phyloP scores from a whole-genome alignment of 305 asterid genomes.

The Plantago coronopus region DNA sequence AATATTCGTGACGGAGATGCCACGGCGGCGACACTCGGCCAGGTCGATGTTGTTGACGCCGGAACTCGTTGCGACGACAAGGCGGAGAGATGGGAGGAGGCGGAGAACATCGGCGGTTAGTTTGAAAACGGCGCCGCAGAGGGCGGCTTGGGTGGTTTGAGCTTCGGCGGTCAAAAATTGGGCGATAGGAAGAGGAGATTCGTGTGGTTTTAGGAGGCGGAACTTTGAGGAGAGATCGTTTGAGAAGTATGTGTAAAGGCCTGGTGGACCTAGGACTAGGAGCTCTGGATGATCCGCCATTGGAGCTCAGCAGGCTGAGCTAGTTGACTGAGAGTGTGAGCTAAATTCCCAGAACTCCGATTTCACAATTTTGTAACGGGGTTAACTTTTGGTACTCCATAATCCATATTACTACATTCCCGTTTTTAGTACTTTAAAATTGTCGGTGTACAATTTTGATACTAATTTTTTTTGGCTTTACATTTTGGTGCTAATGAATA shows the following conservation, averaged over 20 bases:
- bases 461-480: too few relatives aligned
- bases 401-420: too few relatives aligned
- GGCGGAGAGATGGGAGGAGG: conserved; percentile 47
- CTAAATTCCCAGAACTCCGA: too few relatives aligned
- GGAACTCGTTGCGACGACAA: conserved; percentile 52
- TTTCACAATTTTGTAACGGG: too few relatives aligned
- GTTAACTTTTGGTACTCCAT: too few relatives aligned
- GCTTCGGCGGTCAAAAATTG: conserved; percentile 45
- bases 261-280: conserved; percentile 49
- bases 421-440: too few relatives aligned
- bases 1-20: conserved; percentile 47
- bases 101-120: conserved; percentile 39
- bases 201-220: conserved; percentile 47
- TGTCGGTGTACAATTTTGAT: too few relatives aligned
- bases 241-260: conserved; percentile 20
- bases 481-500: too few relatives aligned
- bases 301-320: too few relatives aligned
- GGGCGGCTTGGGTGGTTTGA: conserved; percentile 38
- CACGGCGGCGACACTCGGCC: conserved; percentile 53
- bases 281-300: conserved; percentile 29
- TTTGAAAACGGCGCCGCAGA: conserved; percentile 27
- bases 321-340: too few relatives aligned
- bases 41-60: conserved; percentile 68
- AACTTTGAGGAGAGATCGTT: conserved; percentile 34
- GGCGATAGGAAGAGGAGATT: conserved; percentile 46